Conservation (phyloP, 805 yeast genomes). For the Lipomyces kockii region DNA sequence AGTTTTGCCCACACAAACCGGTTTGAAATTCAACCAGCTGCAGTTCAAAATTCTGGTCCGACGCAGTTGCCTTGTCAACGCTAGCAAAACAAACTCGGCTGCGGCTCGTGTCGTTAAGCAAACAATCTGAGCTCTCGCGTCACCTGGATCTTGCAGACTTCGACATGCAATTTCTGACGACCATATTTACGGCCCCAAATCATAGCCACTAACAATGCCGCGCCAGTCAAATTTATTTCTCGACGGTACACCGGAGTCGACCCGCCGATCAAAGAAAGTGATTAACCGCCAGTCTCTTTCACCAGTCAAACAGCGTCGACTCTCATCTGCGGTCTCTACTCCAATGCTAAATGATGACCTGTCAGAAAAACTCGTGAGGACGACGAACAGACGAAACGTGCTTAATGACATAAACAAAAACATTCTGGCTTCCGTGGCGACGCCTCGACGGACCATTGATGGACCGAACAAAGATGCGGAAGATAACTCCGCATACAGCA, state of each 20-base stretch:
- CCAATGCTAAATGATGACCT: conserved; percentile 26
- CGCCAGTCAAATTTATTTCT: conserved; percentile 8
- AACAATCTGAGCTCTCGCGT: not conserved
- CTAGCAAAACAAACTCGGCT: not conserved
- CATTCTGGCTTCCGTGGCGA: conserved; percentile 18
- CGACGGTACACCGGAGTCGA: not conserved
- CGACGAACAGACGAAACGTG: conserved; percentile 20
- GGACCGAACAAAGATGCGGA: not conserved
- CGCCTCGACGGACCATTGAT: conserved; percentile 2
- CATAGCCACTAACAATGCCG: conserved; percentile 11
- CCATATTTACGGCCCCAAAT: not conserved
- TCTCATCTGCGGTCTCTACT: conserved; percentile 6
- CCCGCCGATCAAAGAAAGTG: conserved; percentile 10
- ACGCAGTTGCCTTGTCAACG: no score
- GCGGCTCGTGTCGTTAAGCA: not conserved
- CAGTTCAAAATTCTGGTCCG: no score
- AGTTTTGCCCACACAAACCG: not conserved
- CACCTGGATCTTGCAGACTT: not conserved
- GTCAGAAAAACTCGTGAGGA: conserved; percentile 23
- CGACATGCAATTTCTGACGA: not conserved
- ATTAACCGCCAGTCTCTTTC: conserved; percentile 13
- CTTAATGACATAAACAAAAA: conserved; percentile 22
- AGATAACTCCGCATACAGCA: not conserved
- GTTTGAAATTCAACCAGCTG: not conserved
- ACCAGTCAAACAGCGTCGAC: conserved; percentile 9